Conservation (phyloP, 228 moss, liverwort and hornwort species). For the Sphagnum fallax region DNA sequence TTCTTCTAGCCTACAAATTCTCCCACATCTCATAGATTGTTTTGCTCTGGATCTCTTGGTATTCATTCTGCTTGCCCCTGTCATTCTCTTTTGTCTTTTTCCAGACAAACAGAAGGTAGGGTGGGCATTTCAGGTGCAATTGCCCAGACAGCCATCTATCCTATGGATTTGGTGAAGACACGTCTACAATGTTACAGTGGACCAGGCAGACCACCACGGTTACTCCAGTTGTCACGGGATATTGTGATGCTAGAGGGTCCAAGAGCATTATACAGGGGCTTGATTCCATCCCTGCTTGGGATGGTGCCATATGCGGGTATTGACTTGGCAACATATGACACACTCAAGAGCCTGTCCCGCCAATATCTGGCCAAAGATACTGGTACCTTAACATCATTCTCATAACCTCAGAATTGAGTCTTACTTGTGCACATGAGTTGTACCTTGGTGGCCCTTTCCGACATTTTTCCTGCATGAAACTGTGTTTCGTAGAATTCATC, state of each 20-base stretch:
- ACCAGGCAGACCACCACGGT: slow-evolving; percentile 50
- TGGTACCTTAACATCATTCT: slow-evolving; percentile 26
- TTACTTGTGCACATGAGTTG: too few relatives aligned
- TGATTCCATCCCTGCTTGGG: slow-evolving; percentile 81
- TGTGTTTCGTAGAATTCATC: too few relatives aligned
- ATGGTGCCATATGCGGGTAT: slow-evolving; percentile 96
- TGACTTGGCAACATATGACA: slow-evolving; percentile 90
- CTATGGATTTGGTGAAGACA: slow-evolving; percentile 92
- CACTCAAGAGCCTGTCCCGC: slow-evolving; percentile 67
- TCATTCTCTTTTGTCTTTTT: too few relatives aligned
- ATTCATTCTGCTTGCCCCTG: too few relatives aligned
- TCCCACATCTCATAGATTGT: too few relatives aligned
- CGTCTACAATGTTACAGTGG: slow-evolving; percentile 71
- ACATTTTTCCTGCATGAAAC: too few relatives aligned
- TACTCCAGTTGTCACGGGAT: slow-evolving; percentile 58
- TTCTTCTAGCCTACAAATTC: too few relatives aligned
- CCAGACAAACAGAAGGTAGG: too few relatives aligned
- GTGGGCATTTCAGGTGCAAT: slow-evolving; percentile 51
- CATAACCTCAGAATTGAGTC: too few relatives aligned
- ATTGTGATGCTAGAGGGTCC: slow-evolving; percentile 84
- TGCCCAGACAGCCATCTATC: slow-evolving; percentile 87
- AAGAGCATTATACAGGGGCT: slow-evolving; percentile 75
- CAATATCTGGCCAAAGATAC: slow-evolving; percentile 49
- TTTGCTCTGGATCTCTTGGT: too few relatives aligned
- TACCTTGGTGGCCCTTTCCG: too few relatives aligned